A percentile compares a stretch with the other conserved stretches of the same genome.
These are phyloP conservation scores for Rhamnella rubrinervis DNA, from an alignment of 331 rosid genomes.

Conservation along the genomic window DNA sequence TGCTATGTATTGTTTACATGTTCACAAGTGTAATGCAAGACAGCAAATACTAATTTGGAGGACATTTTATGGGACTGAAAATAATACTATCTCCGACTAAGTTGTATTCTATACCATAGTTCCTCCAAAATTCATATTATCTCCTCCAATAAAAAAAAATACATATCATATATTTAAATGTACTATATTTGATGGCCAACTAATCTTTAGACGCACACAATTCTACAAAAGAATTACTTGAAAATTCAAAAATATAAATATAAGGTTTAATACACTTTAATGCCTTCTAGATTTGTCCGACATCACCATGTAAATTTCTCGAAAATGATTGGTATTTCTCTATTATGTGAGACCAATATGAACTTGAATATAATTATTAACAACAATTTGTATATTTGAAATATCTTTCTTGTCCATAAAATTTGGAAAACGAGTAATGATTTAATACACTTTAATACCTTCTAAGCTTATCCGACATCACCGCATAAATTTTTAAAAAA, in stretches of 20 bases:
- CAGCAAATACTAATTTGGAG: neutral
- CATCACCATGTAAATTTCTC: too few relatives aligned
- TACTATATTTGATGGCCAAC: neutral
- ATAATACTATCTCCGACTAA: too few relatives aligned
- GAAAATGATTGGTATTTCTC: slow-evolving; percentile 14
- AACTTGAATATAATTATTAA: slow-evolving; percentile 17
- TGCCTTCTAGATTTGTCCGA: too few relatives aligned
- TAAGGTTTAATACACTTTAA: too few relatives aligned
- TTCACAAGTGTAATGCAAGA: slow-evolving; percentile 5
- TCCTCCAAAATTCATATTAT: too few relatives aligned
- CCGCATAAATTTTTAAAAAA: neutral
- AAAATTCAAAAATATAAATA: too few relatives aligned
- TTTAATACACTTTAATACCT: too few relatives aligned
- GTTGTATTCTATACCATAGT: too few relatives aligned
- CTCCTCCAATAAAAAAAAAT: too few relatives aligned
- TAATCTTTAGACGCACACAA: slow-evolving; percentile 3
- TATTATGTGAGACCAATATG: slow-evolving; percentile 4
- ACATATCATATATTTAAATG: too few relatives aligned
- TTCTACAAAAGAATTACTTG: neutral
- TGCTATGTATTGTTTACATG: slow-evolving; percentile 7
- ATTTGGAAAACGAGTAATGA: slow-evolving; percentile 17
- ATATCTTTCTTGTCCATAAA: slow-evolving; percentile 39
- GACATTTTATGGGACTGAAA: too few relatives aligned
- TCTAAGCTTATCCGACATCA: too few relatives aligned
- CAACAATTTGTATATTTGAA: slow-evolving; percentile 27